Evolutionary conservation across 108 stramenopile species (phyloP), one percentile per base, ranked within the genome.

Genomic region (Ochromonas danica): DNA sequence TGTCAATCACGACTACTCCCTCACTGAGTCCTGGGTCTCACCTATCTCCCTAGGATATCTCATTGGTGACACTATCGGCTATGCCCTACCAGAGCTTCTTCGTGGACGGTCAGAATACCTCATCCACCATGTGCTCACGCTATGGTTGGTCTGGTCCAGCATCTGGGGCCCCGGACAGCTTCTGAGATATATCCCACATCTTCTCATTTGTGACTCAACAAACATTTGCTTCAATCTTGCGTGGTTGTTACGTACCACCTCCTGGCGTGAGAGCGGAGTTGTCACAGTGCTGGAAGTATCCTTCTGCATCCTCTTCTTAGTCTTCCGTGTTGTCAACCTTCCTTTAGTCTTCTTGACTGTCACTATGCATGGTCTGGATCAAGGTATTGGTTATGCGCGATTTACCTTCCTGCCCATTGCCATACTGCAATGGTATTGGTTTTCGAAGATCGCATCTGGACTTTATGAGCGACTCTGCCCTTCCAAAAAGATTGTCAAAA

Each of bases 391-490:
- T 51, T 51, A 14, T 51, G 45, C 45, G 6, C 17, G 31, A 67
- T 67, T 14, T 36, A 6, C 35, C 35, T 31, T 67, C 14, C 63
- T 36, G 63, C 63, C 63, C 3, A 67, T 67, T 31, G 27, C 35
- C 3, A 31, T 67, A 10, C 63, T 67, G 31, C 63, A 67, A 36
- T 67, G 63, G 63, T 67, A 31, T 67, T 67, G 63, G 63, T 35
- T 67, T 3, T 67, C 33, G 17, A 67, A 67, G 31, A 67, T 67
- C 31, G 31, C 25, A 6, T 25, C 27, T 6, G 63, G 33, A 67
- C 17, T 67, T 51, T 51, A 51, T 22, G 22, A 14, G 14, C 6
- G 45, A 51, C 6, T 51, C 22, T 51, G 6, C 22, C 45, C 45
- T 51, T 51, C 45, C 45, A 51, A 51, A 51, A 51, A 51, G 45